These are phyloP conservation scores for Ogataea haglerorum DNA, from an alignment of 805 yeast genomes.

Conservation along the genomic window DNA sequence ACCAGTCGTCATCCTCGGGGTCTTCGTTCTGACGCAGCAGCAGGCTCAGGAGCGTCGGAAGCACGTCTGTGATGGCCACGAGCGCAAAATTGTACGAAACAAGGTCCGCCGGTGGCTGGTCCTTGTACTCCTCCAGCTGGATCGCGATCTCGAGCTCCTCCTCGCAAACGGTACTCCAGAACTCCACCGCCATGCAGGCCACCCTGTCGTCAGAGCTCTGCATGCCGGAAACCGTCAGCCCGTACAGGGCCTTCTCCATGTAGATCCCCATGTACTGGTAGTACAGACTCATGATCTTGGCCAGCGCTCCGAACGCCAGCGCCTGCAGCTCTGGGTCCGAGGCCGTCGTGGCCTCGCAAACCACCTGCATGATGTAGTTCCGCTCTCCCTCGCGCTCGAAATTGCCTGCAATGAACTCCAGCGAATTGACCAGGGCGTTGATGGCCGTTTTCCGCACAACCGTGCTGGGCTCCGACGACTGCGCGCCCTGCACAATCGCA, in stretches of 20 bases:
- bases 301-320: slow-evolving; percentile 92
- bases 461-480: slow-evolving; percentile 68
- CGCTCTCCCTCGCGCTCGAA: slow-evolving; percentile 94
- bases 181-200: slow-evolving; percentile 97
- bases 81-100: slow-evolving; percentile 77
- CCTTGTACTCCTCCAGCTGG: slow-evolving; percentile 60
- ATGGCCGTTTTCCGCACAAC: slow-evolving; percentile 85
- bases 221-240: slow-evolving; percentile 90
- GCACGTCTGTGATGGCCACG: slow-evolving; percentile 76
- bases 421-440: slow-evolving; percentile 85
- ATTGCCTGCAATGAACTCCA: slow-evolving; percentile 83
- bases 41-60: slow-evolving; percentile 78
- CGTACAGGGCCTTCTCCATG: slow-evolving; percentile 95
- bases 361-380: slow-evolving; percentile 96
- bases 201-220: slow-evolving; percentile 77
- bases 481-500: slow-evolving; percentile 97
- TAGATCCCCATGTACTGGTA: slow-evolving; percentile 88
- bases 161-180: slow-evolving; percentile 99
- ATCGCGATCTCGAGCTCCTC: slow-evolving; percentile 82
- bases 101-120: slow-evolving; percentile 42
- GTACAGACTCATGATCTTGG: slow-evolving; percentile 86
- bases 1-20: slow-evolving; percentile 95
- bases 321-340: slow-evolving; percentile 79
- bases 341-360: slow-evolving; percentile 98
- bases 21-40: slow-evolving; percentile 89